These are phyloP conservation scores for Paracorniculantispora psalliotae DNA, from an alignment of 2,329 filamentous ascomycete species.

Conservation along the genomic window DNA sequence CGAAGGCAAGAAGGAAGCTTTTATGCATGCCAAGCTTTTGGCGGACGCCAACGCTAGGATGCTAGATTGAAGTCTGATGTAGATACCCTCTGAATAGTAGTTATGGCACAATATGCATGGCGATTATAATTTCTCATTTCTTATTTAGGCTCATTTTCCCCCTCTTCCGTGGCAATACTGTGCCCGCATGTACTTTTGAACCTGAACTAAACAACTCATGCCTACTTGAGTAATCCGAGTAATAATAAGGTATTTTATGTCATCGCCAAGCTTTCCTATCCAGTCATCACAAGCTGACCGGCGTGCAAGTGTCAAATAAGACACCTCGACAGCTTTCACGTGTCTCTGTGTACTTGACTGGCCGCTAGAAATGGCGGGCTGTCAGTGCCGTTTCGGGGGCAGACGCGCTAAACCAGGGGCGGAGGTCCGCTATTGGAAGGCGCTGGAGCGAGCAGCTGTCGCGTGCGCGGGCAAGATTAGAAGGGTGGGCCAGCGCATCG, in stretches of 20 bases:
- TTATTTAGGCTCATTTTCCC: not conserved
- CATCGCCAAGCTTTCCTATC: too few species aligned
- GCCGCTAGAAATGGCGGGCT: not conserved
- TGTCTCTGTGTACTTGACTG: not conserved
- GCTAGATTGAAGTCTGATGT: not conserved
- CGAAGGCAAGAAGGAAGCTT: conserved; percentile 43
- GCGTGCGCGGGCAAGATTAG: not conserved
- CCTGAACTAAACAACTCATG: too few species aligned
- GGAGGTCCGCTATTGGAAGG: not conserved
- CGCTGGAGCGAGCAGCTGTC: not conserved
- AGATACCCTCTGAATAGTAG: not conserved
- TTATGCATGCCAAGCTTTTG: conserved; percentile 26
- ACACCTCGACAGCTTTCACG: not conserved
- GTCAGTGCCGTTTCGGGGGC: not conserved
- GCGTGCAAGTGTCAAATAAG: too few species aligned
- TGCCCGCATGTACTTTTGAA: too few species aligned
- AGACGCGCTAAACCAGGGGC: conserved; percentile 3
- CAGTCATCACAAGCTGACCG: too few species aligned
- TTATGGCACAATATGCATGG: not conserved
- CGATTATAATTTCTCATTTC: not conserved
- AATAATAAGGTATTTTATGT: too few species aligned
- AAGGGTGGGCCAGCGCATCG: conserved; percentile 1
- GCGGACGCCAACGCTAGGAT: not conserved
- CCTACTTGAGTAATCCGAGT: too few species aligned
- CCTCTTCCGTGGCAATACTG: not conserved